These are phyloP conservation scores for Gossypium raimondii DNA, from an alignment of 345 rosid genomes.

Conservation along the genomic window DNA sequence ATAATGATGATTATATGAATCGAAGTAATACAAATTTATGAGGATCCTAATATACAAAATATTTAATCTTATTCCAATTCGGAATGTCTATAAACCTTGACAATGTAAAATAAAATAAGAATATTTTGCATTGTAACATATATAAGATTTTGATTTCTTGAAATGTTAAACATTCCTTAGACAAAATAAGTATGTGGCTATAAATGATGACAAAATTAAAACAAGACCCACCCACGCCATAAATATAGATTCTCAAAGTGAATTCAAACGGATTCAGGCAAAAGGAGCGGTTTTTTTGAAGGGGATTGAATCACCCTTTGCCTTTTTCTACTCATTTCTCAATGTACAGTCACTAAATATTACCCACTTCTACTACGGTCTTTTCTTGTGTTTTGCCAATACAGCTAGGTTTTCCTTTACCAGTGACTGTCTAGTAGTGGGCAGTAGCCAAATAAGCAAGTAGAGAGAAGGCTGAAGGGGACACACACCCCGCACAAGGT, in stretches of 20 bases:
- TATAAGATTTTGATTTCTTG: too few species aligned
- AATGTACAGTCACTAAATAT: not conserved
- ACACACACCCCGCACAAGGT: not conserved
- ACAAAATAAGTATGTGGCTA: not conserved
- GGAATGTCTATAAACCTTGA: too few species aligned
- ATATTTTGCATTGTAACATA: not conserved
- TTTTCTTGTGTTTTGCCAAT: not conserved
- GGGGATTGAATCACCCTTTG: not conserved
- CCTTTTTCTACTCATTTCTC: not conserved
- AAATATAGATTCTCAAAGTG: not conserved
- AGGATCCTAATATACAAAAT: too few species aligned
- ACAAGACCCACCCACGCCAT: not conserved
- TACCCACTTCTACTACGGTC: not conserved
- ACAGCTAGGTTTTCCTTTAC: conserved; percentile 10
- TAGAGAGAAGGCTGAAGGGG: not conserved
- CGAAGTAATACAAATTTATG: too few species aligned
- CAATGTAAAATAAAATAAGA: too few species aligned
- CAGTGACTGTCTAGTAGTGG: not conserved
- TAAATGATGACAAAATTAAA: not conserved
- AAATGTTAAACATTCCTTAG: not conserved
- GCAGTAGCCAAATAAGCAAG: not conserved
- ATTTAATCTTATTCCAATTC: too few species aligned
- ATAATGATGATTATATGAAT: too few species aligned
- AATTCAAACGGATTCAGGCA: not conserved
- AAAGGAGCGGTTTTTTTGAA: not conserved